Base-by-base conservation (phyloP, 306 rosid species). In the Cyamopsis tetragonoloba region DNA sequence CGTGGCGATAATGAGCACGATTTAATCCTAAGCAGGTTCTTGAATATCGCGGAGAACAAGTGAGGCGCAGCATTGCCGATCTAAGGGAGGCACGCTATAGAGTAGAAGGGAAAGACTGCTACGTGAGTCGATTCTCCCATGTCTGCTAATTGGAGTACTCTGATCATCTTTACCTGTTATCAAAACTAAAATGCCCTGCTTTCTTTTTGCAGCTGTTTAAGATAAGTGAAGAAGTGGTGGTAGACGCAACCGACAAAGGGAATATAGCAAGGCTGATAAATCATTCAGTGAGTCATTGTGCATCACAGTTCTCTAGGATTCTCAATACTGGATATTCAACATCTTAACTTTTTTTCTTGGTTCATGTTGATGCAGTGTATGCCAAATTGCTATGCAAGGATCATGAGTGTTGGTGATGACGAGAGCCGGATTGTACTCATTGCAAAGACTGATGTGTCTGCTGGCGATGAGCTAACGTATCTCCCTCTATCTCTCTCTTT, bases 331-430 rank as follows among this genome's bases (percentile, higher is more conserved):
- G 14, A 12, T 70, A 34, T 17, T 44, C 13, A n/a, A n/a, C n/a
- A 32, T 30, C 42, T 57, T 32, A 0, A 78, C 69, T 32, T 2
- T 2, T 49, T 72, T 43, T 73, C n/a, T 47, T 59, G 51, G 44
- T 51, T 64, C 48, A 13, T 38, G 72, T 70, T 58, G n/a, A 32
- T 70, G 27, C 77, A 95, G 99, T 95, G 99, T 60, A 84, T 88
- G 95, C 99, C 96, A 60, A 95, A 95, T 86, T 91, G 99, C 86
- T 95, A 95, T 57, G 99, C 99, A 57, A 91, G 99, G 79, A 95
- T 95, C 80, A 95, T 95, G 99, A 88, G 99, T 65, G 99, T 95
- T 46, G 99, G 99, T 22, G 92, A 82, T 13, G 97, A 95, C 0
- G 91, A 95, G 73, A 95, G 97, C 81, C 84, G 97, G 70, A 95